These are phyloP conservation scores for Pichia heedii DNA, from an alignment of 805 yeast species.

Conservation along the genomic window DNA sequence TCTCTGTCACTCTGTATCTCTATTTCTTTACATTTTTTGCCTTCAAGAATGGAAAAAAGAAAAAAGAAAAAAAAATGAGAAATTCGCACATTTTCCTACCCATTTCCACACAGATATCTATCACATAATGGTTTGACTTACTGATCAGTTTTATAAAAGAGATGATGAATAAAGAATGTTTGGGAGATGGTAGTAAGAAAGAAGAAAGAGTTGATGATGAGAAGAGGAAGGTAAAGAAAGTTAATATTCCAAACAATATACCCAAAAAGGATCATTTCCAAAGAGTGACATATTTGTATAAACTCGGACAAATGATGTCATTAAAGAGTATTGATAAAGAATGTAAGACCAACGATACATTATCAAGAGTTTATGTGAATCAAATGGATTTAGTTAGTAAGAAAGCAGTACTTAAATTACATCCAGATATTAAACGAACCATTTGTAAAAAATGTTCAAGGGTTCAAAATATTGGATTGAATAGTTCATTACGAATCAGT, in stretches of 20 bases:
- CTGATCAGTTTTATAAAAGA: too few relatives aligned
- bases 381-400: slow-evolving; percentile 55
- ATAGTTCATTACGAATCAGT: slow-evolving; percentile 29
- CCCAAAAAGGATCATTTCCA: slow-evolving; percentile 52
- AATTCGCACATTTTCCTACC: background rate
- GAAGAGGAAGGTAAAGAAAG: background rate
- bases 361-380: slow-evolving; percentile 49
- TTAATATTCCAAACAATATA: slow-evolving; percentile 29
- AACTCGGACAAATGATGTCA: slow-evolving; percentile 38
- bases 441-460: slow-evolving; percentile 61
- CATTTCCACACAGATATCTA: too few relatives aligned
- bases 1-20: too few relatives aligned
- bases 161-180: too few relatives aligned
- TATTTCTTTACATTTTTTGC: too few relatives aligned
- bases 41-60: background rate
- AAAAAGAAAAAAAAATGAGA: background rate
- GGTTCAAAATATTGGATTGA: slow-evolving; percentile 38
- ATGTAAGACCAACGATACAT: slow-evolving; percentile 22
- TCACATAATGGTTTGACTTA: too few relatives aligned
- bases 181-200: too few relatives aligned
- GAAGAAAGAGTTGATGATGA: too few relatives aligned
- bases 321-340: slow-evolving; percentile 3
- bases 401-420: slow-evolving; percentile 54
- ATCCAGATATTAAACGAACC: slow-evolving; percentile 58
- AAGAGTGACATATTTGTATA: slow-evolving; percentile 51